Evolutionary conservation across 495 filamentous ascomycete genomes (phyloP).

Genomic region (Penicillium bialowiezense): DNA sequence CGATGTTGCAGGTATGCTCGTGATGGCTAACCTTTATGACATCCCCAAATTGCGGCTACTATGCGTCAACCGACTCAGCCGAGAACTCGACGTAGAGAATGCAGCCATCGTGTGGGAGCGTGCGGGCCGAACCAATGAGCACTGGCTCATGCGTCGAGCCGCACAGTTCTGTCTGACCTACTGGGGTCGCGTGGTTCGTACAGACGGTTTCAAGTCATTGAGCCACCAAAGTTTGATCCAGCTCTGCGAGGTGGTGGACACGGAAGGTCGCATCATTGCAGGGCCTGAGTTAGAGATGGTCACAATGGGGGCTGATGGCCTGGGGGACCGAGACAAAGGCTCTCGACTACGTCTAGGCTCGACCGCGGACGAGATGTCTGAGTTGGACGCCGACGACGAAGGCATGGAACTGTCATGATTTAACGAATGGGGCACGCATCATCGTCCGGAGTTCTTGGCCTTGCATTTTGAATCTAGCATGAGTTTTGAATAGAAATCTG

Average conservation of each 20-base stretch:
- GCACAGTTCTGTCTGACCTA: slow-evolving; percentile 84
- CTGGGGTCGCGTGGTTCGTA: slow-evolving; percentile 94
- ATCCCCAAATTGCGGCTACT: slow-evolving; percentile 88
- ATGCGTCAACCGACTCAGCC: slow-evolving; percentile 80
- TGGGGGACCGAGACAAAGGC: slow-evolving; percentile 46
- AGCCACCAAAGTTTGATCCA: slow-evolving; percentile 76
- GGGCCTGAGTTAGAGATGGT: slow-evolving; percentile 82
- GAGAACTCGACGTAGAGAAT: slow-evolving; percentile 89
- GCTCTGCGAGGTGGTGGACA: slow-evolving; percentile 89
- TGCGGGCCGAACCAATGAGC: slow-evolving; percentile 82
- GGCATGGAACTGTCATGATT: slow-evolving; percentile 59
- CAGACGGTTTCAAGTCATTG: slow-evolving; percentile 77
- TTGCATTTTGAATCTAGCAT: slow-evolving; percentile 6
- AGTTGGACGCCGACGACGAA: slow-evolving; percentile 69
- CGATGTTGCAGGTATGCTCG: slow-evolving; percentile 91
- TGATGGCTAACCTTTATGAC: slow-evolving; percentile 97
- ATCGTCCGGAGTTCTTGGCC: slow-evolving; percentile 11
- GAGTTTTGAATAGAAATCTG: slow-evolving; percentile 1
- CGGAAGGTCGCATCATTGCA: slow-evolving; percentile 80
- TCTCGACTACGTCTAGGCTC: slow-evolving; percentile 49
- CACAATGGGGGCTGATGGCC: slow-evolving; percentile 57
- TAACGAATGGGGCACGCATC: slow-evolving; percentile 25
- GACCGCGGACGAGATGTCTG: slow-evolving; percentile 54
- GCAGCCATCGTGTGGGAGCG: slow-evolving; percentile 96
- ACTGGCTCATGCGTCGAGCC: slow-evolving; percentile 86